These are phyloP conservation scores for Apiospora aurea DNA, from an alignment of 2,329 filamentous ascomycete species.

Conservation along the genomic window DNA sequence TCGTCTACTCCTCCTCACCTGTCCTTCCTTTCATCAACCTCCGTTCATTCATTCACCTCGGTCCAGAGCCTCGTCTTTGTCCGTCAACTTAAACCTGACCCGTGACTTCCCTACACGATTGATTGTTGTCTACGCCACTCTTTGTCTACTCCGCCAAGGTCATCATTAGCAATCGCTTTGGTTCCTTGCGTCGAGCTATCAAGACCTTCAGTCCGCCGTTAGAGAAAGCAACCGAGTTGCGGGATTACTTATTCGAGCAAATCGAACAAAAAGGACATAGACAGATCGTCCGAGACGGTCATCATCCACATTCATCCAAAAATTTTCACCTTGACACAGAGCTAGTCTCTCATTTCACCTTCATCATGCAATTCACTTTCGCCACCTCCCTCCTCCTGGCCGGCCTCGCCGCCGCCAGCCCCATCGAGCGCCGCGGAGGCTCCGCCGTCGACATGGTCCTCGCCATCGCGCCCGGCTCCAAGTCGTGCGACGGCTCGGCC, in stretches of 20 bases:
- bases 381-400: slow-evolving; percentile 24
- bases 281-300: slow-evolving; percentile 27
- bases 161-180: neutral
- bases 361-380: slow-evolving; percentile 26
- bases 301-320: neutral
- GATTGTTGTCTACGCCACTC: neutral
- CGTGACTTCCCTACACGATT: neutral
- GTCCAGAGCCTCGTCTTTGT: slow-evolving; percentile 14
- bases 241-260: neutral
- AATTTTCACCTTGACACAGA: neutral
- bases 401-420: slow-evolving; percentile 25
- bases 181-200: neutral
- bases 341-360: slow-evolving; percentile 7
- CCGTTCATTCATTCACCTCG: slow-evolving; percentile 21
- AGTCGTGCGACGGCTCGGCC: slow-evolving; percentile 56
- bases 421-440: neutral
- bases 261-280: neutral
- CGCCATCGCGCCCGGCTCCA: slow-evolving; percentile 64
- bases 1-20: neutral
- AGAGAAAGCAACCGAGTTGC: neutral
- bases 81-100: neutral
- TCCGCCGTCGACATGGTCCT: slow-evolving; percentile 29
- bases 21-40: slow-evolving; percentile 19
- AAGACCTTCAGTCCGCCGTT: slow-evolving; percentile 19
- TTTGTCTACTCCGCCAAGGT: neutral